Evolutionary conservation across 2,329 filamentous ascomycete genomes (phyloP), one percentile per base, ranked within the genome.

Genomic region (Leptographium procerum): DNA sequence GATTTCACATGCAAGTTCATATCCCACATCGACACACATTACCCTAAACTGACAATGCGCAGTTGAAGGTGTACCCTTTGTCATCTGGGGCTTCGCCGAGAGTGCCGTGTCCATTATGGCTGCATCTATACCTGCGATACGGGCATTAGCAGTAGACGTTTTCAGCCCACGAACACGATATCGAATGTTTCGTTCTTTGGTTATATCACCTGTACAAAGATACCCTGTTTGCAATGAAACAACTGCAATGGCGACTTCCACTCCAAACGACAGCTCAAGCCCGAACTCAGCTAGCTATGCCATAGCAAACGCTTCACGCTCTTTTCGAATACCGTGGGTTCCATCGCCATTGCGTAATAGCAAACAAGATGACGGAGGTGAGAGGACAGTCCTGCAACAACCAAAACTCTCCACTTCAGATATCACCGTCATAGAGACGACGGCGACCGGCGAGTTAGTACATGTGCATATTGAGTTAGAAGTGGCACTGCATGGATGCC

Each of bases 71-170:
- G 52, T 55, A 1, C 56, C 58, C 29, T 57, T 62, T 43, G 58
- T 62, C 57, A 60, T 68, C 14, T 65, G 62, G 58, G 65, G 65
- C 4, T 62, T 66, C 28, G 67, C 68, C 24, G 68, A 69, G 52
- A 65, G 64, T 7, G 62, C 66, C 19, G 61, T 69, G 22, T 66
- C 68, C 11, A 69, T 70, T 52, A 68, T 70, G 56, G 66, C 69
- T 0, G 64, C 68, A 8, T 69, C 65, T 9, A 65, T 70, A 10
- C 68, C 68, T 1, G 65, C 66, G 8, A 62, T 70, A 14, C 65
- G 68, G 9, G 67, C 65, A 8, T 56, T 69, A 10, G 57, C 67
- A 51, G 26, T 58, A 55, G 47, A 60, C 9, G 13, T 50, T 16
- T n/a, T 6, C 7, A 26, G 36, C 10, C 34, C 51, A 36, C 29